These are phyloP conservation scores for Amanita rubescens DNA, from an alignment of 768 basidiomycete genomes.

Conservation along the genomic window DNA sequence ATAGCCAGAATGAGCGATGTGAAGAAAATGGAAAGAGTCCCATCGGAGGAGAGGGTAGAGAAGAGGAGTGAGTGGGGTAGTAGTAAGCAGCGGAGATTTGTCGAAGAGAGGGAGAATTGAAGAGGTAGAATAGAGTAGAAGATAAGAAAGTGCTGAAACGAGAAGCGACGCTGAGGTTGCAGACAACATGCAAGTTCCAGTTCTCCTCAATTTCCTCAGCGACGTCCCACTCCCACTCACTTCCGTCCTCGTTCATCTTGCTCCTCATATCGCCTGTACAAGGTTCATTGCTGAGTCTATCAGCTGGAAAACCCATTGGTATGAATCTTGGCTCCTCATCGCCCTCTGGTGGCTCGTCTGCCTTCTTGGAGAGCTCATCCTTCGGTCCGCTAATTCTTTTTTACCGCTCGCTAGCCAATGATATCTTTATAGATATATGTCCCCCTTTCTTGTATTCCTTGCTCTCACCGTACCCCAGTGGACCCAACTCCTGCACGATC, in stretches of 20 bases:
- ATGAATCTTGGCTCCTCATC: conserved; percentile 60
- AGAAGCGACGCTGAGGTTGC: conserved; percentile 7
- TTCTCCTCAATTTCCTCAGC: conserved; percentile 42
- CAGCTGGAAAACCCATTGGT: conserved; percentile 52
- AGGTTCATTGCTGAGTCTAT: conserved; percentile 40
- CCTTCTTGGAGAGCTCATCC: conserved; percentile 42
- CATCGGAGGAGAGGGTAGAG: conserved; percentile 54
- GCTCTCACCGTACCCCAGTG: conserved; percentile 22
- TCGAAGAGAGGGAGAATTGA: conserved; percentile 30
- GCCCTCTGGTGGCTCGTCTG: conserved; percentile 75
- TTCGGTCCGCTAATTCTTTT: conserved; percentile 30
- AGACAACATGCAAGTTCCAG: conserved; percentile 8
- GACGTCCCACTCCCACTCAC: conserved; percentile 57
- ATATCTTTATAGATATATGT: conserved; percentile 24
- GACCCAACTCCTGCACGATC: conserved; percentile 16
- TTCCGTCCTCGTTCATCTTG: conserved; percentile 52
- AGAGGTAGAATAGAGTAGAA: conserved; percentile 22
- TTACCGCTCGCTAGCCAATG: conserved; percentile 5
- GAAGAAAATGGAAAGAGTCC: conserved; percentile 80
- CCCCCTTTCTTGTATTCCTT: conserved; percentile 49
- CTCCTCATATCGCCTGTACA: conserved; percentile 40
- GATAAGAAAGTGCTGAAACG: conserved; percentile 7
- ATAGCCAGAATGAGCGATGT: conserved; percentile 52
- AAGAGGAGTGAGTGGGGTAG: conserved; percentile 8
- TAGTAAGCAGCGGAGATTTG: conserved; percentile 25